Conservation (phyloP, 768 basidiomycete species). For the Termitomyces sp. region DNA sequence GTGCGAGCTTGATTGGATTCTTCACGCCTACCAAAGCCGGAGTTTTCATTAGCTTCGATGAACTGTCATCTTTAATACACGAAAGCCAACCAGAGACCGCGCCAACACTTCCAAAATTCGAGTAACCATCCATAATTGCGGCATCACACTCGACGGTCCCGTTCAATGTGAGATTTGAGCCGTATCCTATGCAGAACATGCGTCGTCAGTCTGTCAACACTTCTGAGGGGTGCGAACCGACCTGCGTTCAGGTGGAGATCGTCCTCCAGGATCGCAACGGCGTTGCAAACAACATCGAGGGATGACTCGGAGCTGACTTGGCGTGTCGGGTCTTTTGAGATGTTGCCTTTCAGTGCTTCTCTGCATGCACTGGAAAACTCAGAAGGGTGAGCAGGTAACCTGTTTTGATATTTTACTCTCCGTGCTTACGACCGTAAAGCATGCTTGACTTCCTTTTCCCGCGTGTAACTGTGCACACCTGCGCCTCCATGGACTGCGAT, state of each 20-base stretch:
- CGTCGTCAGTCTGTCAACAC: background rate
- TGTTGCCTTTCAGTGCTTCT: constrained; percentile 25
- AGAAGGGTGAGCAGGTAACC: background rate
- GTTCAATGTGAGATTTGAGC: constrained; percentile 72
- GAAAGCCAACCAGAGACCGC: constrained; percentile 50
- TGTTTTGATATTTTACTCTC: background rate
- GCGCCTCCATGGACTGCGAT: constrained; percentile 78
- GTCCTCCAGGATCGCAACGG: constrained; percentile 59
- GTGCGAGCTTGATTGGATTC: constrained; percentile 65
- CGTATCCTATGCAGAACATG: constrained; percentile 41
- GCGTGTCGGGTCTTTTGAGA: background rate
- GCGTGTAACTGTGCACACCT: constrained; percentile 47
- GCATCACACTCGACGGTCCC: constrained; percentile 83
- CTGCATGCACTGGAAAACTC: constrained; percentile 44
- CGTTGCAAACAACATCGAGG: constrained; percentile 43
- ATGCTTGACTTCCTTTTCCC: constrained; percentile 48
- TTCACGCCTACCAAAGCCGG: constrained; percentile 42
- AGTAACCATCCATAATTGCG: constrained; percentile 51
- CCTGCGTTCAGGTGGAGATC: constrained; percentile 70
- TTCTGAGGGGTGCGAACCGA: constrained; percentile 16
- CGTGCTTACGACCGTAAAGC: constrained; percentile 47
- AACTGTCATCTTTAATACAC: background rate
- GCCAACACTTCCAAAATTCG: constrained; percentile 63
- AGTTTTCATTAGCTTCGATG: background rate
- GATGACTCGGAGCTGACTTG: constrained; percentile 16